Conservation (phyloP, 2,329 filamentous ascomycete species). For the Aspergillus sp. region DNA sequence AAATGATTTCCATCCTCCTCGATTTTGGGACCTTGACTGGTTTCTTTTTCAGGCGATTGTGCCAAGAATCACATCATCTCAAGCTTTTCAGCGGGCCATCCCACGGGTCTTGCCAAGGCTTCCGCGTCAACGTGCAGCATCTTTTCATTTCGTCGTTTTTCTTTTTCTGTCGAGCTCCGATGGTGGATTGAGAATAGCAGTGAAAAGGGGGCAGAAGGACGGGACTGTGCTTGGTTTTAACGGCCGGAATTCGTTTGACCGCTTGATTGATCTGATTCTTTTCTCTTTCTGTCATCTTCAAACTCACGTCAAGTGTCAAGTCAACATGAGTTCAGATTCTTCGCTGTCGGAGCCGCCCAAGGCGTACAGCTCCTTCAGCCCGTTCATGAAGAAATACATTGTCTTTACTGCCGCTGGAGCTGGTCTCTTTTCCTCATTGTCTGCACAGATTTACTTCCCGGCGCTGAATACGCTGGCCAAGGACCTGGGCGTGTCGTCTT, state of each 20-base stretch:
- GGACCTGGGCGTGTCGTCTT: conserved; percentile 21
- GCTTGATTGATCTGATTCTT: neutral
- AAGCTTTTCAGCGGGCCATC: conserved; percentile 1
- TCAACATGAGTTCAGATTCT: conserved; percentile 5
- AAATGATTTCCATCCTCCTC: conserved; percentile 4
- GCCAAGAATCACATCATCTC: conserved; percentile 2
- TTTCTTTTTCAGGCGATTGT: too few relatives aligned
- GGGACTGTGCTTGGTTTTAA: neutral
- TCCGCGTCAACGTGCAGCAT: neutral
- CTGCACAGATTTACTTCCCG: conserved; percentile 37
- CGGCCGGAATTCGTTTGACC: neutral
- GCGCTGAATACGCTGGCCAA: conserved; percentile 24
- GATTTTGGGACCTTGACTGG: neutral
- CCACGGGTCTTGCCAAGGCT: neutral
- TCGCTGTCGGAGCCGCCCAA: conserved; percentile 1
- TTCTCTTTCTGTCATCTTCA: neutral
- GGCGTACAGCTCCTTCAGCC: conserved; percentile 8
- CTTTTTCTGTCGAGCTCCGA: neutral
- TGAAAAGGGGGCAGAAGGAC: conserved; percentile 1
- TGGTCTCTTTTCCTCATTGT: conserved; percentile 35
- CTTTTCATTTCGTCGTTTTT: neutral
- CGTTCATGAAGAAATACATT: conserved; percentile 22
- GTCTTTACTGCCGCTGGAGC: conserved; percentile 31
- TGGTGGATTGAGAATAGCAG: neutral
- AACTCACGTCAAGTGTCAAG: neutral